Evolutionary conservation across 352 stramenopile species (phyloP).

Genomic region (Phytopythium sindhum): DNA sequence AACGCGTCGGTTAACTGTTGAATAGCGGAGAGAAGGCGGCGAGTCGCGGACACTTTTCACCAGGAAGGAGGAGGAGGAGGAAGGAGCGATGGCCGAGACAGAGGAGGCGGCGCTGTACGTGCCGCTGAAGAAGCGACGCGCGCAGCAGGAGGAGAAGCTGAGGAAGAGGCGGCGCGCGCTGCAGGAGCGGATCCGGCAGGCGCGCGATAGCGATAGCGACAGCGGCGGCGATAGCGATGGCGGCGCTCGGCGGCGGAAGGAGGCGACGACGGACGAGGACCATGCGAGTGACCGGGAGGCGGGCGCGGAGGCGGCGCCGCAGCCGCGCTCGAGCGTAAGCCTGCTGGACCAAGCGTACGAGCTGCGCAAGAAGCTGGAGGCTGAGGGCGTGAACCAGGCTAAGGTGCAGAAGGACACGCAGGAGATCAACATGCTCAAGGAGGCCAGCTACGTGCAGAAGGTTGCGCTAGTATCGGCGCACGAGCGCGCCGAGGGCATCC

Average conservation of each 20-base stretch:
- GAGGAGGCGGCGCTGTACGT: conserved; percentile 63
- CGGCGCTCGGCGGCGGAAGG: conserved; percentile 7
- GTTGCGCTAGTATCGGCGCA: conserved; percentile 92
- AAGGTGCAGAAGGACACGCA: conserved; percentile 78
- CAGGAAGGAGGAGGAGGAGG: conserved; percentile 3
- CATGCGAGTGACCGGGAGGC: conserved; percentile 2
- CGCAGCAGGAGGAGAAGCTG: conserved; percentile 64
- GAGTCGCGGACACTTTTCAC: neutral
- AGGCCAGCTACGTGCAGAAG: conserved; percentile 95
- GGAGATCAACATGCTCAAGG: conserved; percentile 93
- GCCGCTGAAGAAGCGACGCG: conserved; percentile 70
- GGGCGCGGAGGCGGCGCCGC: conserved; percentile 10
- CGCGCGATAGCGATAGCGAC: conserved; percentile 24
- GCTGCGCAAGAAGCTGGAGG: conserved; percentile 76
- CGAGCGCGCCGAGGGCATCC: conserved; percentile 90
- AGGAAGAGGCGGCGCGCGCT: conserved; percentile 44
- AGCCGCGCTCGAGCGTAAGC: conserved; percentile 61
- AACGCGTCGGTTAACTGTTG: neutral
- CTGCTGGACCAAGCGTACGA: conserved; percentile 82
- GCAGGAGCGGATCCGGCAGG: conserved; percentile 44
- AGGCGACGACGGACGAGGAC: conserved; percentile 10
- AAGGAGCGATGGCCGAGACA: neutral
- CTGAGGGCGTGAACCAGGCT: conserved; percentile 74
- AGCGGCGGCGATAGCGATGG: conserved; percentile 13
- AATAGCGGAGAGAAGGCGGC: no score